Conservation (phyloP, 352 stramenopile genomes). For the Phytophthora chlamydospora region DNA sequence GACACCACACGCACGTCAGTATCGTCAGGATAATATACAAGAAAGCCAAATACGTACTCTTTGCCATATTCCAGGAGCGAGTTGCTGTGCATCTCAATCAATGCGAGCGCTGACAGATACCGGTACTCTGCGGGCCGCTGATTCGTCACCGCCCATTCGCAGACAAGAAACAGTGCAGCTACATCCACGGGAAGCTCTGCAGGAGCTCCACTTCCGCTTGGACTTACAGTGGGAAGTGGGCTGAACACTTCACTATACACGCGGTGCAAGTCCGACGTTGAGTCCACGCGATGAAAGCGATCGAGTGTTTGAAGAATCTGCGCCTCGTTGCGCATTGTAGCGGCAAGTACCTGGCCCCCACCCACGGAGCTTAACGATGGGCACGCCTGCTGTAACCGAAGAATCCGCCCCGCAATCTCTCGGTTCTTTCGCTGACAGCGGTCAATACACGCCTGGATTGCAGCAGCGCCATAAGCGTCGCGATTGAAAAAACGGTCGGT, state of each 20-base stretch:
- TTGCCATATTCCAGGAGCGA: slow-evolving; percentile 62
- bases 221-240: slow-evolving; percentile 41
- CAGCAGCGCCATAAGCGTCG: slow-evolving; percentile 43
- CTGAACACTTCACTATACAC: slow-evolving; percentile 81
- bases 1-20: slow-evolving; percentile 12
- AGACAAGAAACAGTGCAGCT: slow-evolving; percentile 73
- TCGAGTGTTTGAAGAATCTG: slow-evolving; percentile 82
- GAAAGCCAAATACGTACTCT: slow-evolving; percentile 43
- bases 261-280: slow-evolving; percentile 66
- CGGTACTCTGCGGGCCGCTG: slow-evolving; percentile 83
- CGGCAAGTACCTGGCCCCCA: slow-evolving; percentile 35
- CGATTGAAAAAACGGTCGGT: slow-evolving; percentile 77
- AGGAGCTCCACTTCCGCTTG: slow-evolving; percentile 17
- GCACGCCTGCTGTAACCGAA: slow-evolving; percentile 68
- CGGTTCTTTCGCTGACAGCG: slow-evolving; percentile 54
- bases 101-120: slow-evolving; percentile 76
- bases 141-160: slow-evolving; percentile 84
- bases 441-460: slow-evolving; percentile 60
- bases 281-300: slow-evolving; percentile 80
- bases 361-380: slow-evolving; percentile 32
- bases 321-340: slow-evolving; percentile 72
- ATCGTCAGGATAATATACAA: not conserved
- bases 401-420: slow-evolving; percentile 70
- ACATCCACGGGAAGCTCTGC: slow-evolving; percentile 71
- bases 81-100: slow-evolving; percentile 87